Evolutionary conservation across 2,329 filamentous ascomycete species (phyloP), one percentile per base, ranked within the genome.

Genomic region (Sarocladium strictum): DNA sequence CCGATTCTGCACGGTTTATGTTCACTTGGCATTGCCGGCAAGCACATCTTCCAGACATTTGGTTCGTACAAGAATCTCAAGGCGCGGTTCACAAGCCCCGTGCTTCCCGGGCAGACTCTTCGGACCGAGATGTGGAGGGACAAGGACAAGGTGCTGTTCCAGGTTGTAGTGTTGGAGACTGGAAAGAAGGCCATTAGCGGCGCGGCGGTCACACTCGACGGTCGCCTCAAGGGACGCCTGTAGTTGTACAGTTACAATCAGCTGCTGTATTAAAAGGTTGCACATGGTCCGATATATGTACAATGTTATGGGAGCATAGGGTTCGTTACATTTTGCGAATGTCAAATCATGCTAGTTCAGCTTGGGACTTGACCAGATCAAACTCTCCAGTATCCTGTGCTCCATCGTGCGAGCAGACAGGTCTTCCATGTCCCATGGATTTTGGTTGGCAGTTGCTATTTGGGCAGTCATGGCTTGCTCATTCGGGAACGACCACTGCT

Each of bases 1-100:
- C 94, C 94, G 12, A 99, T 99, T 68, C 78, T 99, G 53, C 94
- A 99, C 76, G 94, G 94, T n/a, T 83, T 99, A 35, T 96, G 91
- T 81, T 94, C 86, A 68, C 93, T 99, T 65, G 94, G 94, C 62
- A 84, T 97, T 61, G 86, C 89, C 15, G 90, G 87, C 60, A 97
- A 96, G 80, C 91, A 93, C 57, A 84, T 99, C 37, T 23, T 29
- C 5, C 38, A 2, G 19, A 59, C 63, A 11, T 97, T 85, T 65
- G 94, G 94, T 3, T 73, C 81, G 47, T 91, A 88, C 75, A 90
- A 88, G 79, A 96, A 91, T 75, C 85, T 96, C 76, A 96, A 96
- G 79, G 91, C 94, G 21, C 80, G 91, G 59, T 96, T 96, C 69
- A 90, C 90, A 1, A 90, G 91, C 55, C 85, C 88, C 10, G 91